Evolutionary conservation across 768 basidiomycete species (phyloP), one percentile per base, ranked within the genome.

Genomic region (Epithele typhae): DNA sequence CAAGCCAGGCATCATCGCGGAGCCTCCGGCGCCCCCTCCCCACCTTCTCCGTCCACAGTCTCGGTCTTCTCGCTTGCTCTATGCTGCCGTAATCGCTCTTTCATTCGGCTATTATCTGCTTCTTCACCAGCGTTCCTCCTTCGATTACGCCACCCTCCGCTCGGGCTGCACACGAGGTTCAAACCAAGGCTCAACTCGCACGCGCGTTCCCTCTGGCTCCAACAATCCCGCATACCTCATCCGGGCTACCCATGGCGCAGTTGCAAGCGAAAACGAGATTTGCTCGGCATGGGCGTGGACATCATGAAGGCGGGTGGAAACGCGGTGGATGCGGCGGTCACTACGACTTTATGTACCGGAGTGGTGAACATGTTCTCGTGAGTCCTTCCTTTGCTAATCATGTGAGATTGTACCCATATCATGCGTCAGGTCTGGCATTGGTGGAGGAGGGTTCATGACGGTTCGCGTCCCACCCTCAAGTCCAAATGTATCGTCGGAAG

Each of bases 361-460:
- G 84, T 89, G 3, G 79, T 92, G 41, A 93, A 92, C 63, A 91
- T 91, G 82, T 96, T 93, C 63, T 90, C 89, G 76, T 92, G 59
- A 61, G 81, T 75, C 17, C 32, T 55, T 25, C 17, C 32, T 30
- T 48, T 18, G 11, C 55, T 51, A 30, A 15, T 35, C 27, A 18
- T 18, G 21, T 25, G 18, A n/a, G 48, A 52, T 14, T 56, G 8
- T 19, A 30, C 27, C 54, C 11, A 41, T 23, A 30, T 14, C 7
- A 10, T 18, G 32, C 37, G 27, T 12, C 43, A 57, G 27, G 15
- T 23, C 39, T 23, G 87, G 87, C 3, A 84, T 92, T 37, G 90
- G 89, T n/a, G 90, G 87, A 3, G 91, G 89, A 15, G 91, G 91
- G 0, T 88, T 90, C 57, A 87, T 92, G 82, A 83, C 81, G 22